Evolutionary conservation across 1,284 basidiomycete species (phyloP).

Genomic region (Fomitiporia mediterranea): DNA sequence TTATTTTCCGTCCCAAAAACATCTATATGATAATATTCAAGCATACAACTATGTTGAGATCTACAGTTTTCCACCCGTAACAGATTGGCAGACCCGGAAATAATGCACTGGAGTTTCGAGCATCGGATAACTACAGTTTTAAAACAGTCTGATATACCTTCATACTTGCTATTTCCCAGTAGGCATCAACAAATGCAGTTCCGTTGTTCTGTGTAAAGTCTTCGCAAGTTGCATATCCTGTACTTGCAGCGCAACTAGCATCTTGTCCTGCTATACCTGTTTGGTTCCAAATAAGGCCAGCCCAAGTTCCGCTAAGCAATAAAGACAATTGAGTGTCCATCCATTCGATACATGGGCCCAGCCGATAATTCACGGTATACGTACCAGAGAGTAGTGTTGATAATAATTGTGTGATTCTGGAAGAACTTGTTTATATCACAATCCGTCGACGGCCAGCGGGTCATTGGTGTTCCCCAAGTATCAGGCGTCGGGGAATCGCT

Average conservation of each 20-base stretch:
- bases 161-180: constrained; percentile 74
- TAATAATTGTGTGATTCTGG: constrained; percentile 68
- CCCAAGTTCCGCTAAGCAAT: constrained; percentile 86
- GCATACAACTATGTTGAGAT: too few relatives aligned
- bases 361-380: too few relatives aligned
- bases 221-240: constrained; percentile 74
- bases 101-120: too few relatives aligned
- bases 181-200: constrained; percentile 69
- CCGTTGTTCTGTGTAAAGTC: constrained; percentile 72
- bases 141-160: constrained; percentile 63
- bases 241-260: constrained; percentile 75
- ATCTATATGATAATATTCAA: too few relatives aligned
- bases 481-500: constrained; percentile 62
- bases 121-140: too few relatives aligned
- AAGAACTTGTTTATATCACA: constrained; percentile 79
- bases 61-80: too few relatives aligned
- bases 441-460: constrained; percentile 62
- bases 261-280: constrained; percentile 75
- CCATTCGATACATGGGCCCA: too few relatives aligned
- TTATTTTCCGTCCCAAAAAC: too few relatives aligned
- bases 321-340: background rate
- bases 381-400: constrained; percentile 78
- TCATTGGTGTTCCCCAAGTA: constrained; percentile 71
- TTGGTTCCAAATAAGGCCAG: constrained; percentile 67
- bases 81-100: too few relatives aligned